phyloP scores from a whole-genome alignment of 768 basidiomycete genomes.

The Mrakia hoshinonis region DNA sequence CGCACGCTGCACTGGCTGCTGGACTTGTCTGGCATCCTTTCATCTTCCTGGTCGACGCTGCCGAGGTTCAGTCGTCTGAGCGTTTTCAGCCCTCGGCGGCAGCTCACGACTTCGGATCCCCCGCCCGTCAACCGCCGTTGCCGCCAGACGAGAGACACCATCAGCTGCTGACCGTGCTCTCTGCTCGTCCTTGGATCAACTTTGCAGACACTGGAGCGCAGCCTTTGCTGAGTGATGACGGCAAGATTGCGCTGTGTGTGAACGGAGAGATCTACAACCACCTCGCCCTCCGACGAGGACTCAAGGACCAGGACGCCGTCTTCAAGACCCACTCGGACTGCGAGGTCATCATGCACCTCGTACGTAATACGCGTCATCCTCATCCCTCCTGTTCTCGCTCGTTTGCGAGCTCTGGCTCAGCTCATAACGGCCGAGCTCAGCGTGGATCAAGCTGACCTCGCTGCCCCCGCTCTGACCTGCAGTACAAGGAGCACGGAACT shows the following conservation, averaged over 20 bases:
- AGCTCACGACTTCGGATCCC: background rate
- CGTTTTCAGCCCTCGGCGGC: background rate
- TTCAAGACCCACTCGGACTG: constrained; percentile 99
- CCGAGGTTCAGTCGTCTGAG: too few species aligned
- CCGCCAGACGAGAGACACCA: too few species aligned
- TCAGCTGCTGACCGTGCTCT: background rate
- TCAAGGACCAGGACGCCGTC: constrained; percentile 54
- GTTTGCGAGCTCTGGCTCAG: background rate
- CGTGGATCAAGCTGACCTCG: too few species aligned
- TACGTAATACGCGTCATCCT: constrained; percentile 43
- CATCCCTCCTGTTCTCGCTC: background rate
- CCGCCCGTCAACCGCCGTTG: too few species aligned
- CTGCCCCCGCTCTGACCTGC: background rate
- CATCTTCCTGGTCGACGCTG: too few species aligned
- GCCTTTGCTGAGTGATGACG: constrained; percentile 78
- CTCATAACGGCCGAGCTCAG: too few species aligned
- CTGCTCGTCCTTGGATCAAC: background rate
- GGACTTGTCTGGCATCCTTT: too few species aligned
- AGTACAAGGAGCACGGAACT: constrained; percentile 73
- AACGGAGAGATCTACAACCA: constrained; percentile 99
- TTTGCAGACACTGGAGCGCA: constrained; percentile 85
- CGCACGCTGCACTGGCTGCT: too few species aligned
- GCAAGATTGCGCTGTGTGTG: constrained; percentile 73
- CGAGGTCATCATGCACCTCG: constrained; percentile 89
- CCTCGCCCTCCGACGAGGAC: constrained; percentile 59